Conservation (phyloP, 139 green algal species). For the Closterium sp. region DNA sequence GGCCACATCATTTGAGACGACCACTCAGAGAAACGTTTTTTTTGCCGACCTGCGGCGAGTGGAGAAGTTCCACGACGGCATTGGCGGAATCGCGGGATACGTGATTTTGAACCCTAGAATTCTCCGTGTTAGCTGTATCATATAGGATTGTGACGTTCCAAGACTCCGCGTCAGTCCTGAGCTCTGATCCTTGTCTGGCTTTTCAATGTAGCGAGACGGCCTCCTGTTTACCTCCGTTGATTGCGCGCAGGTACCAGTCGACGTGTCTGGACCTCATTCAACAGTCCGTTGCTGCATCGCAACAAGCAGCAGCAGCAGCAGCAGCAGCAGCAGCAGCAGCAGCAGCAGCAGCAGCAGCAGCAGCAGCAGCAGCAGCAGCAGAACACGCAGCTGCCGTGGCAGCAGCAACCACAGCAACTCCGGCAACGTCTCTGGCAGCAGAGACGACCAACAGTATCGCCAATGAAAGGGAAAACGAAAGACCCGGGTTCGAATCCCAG, state of each 20-base stretch:
- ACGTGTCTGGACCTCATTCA: conserved; percentile 47
- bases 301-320: background rate
- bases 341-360: too few relatives aligned
- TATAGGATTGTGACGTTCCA: too few relatives aligned
- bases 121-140: too few relatives aligned
- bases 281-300: background rate
- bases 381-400: background rate
- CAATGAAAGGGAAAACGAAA: background rate
- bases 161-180: too few relatives aligned
- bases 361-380: background rate
- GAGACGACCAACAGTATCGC: background rate
- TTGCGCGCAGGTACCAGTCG: conserved; percentile 27
- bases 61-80: too few relatives aligned
- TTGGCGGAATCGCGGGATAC: too few relatives aligned
- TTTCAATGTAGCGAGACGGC: too few relatives aligned
- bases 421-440: background rate
- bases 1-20: too few relatives aligned
- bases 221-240: conserved; percentile 52
- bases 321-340: background rate
- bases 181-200: too few relatives aligned
- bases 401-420: background rate
- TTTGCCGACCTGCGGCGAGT: too few relatives aligned
- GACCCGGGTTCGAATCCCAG: background rate
- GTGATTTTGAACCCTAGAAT: too few relatives aligned
- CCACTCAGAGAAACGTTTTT: too few relatives aligned